Evolutionary conservation across 257 asterid species (phyloP).

Genomic region (Primulina huaijiensis): DNA sequence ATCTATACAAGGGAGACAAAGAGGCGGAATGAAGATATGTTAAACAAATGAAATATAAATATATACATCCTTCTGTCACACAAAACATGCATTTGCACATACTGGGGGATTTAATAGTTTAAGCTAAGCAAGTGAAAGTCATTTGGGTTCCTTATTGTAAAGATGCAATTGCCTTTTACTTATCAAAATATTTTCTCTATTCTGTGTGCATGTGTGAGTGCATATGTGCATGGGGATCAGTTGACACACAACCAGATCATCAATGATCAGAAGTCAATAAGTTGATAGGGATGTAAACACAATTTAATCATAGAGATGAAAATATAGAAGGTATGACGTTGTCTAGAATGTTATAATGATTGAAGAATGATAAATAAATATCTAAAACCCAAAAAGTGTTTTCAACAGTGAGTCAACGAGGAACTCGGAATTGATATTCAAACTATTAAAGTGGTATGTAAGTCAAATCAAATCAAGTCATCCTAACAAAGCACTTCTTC

Average conservation of each 20-base stretch:
- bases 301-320: not conserved
- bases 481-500: not conserved
- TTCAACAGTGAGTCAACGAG: not conserved
- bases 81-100: conserved; percentile 13
- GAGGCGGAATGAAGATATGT: conserved; percentile 11
- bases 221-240: not conserved
- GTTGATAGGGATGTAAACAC: not conserved
- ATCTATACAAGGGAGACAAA: conserved; percentile 41
- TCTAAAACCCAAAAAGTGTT: not conserved
- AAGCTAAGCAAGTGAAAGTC: not conserved
- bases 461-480: not conserved
- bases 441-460: not conserved
- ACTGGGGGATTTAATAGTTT: not conserved
- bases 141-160: not conserved
- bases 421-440: not conserved
- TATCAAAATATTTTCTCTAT: not conserved
- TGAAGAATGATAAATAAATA: too few relatives aligned
- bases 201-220: too few relatives aligned
- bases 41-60: not conserved
- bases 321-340: too few relatives aligned
- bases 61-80: conserved; percentile 9
- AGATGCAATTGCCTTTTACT: not conserved
- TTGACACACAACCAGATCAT: not conserved
- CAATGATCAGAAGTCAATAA: not conserved
- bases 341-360: too few relatives aligned